Evolutionary conservation across 352 stramenopile genomes (phyloP).

Genomic region (Phytophthora pistaciae): DNA sequence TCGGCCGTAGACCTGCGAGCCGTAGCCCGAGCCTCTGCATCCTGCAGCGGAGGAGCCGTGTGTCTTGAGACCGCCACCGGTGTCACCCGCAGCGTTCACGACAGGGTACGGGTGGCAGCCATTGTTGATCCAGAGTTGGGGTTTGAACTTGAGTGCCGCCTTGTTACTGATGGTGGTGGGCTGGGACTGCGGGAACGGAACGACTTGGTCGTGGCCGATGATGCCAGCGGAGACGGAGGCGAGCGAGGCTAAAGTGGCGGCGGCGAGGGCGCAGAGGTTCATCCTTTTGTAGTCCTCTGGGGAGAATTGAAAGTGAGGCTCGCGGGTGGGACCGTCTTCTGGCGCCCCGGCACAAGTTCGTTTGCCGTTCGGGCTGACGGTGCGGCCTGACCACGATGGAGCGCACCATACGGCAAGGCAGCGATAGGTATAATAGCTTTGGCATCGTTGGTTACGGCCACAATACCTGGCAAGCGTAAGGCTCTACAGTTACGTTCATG

Average conservation of each 20-base stretch:
- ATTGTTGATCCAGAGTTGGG: constrained; percentile 42
- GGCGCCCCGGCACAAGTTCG: background rate
- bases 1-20: constrained; percentile 32
- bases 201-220: constrained; percentile 36
- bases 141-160: constrained; percentile 45
- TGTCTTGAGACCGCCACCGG: constrained; percentile 33
- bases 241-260: background rate
- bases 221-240: background rate
- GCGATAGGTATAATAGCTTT: no score
- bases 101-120: constrained; percentile 45
- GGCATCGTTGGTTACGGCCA: no score
- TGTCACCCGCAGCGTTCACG: constrained; percentile 39
- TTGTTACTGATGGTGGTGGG: constrained; percentile 18
- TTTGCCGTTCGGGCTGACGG: no score
- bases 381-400: no score
- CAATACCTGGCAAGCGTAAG: no score
- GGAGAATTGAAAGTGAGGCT: background rate
- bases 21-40: constrained; percentile 30
- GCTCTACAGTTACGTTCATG: no score
- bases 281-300: background rate
- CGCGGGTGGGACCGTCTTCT: background rate
- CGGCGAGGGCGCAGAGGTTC: background rate
- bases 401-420: no score
- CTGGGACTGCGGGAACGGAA: constrained; percentile 31
- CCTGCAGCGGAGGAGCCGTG: constrained; percentile 29